A percentile compares a stretch with the other conserved stretches of the same genome.
Evolutionary conservation across 2,329 filamentous ascomycete species (phyloP).

Genomic region (Anisogramma anomala): DNA sequence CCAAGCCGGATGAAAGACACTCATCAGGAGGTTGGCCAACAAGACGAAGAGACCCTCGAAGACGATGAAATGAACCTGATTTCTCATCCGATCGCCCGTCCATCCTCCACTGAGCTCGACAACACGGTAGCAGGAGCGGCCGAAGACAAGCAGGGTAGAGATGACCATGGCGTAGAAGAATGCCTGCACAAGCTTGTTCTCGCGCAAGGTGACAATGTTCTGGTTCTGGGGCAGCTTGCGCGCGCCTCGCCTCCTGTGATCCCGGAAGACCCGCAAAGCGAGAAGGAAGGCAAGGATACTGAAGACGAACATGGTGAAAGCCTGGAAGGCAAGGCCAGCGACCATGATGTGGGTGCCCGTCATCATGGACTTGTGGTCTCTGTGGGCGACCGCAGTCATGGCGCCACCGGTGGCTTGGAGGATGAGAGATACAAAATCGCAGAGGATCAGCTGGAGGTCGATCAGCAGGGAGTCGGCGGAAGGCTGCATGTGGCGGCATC

Average conservation of each 20-base stretch:
- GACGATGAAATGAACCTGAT: constrained; percentile 44
- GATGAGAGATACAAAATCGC: constrained; percentile 48
- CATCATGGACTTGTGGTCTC: constrained; percentile 21
- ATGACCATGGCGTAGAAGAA: constrained; percentile 45
- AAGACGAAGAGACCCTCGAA: constrained; percentile 45
- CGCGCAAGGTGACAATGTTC: constrained; percentile 26
- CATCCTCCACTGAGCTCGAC: constrained; percentile 56
- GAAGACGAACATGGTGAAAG: constrained; percentile 45
- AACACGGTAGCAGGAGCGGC: constrained; percentile 53
- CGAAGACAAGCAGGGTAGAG: constrained; percentile 52
- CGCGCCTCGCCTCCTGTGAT: constrained; percentile 24
- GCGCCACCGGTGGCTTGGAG: constrained; percentile 51
- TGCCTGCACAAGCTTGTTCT: constrained; percentile 34
- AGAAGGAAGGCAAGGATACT: constrained; percentile 39
- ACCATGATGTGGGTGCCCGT: constrained; percentile 52
- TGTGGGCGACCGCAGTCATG: constrained; percentile 33
- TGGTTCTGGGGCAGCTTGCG: constrained; percentile 29
- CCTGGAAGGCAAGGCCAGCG: constrained; percentile 51
- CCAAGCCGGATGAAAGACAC: constrained; percentile 32
- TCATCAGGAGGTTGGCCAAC: constrained; percentile 33
- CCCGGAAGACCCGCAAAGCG: constrained; percentile 28
- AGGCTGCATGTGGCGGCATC: not conserved
- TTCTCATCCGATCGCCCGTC: constrained; percentile 43
- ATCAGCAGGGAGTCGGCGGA: not conserved
- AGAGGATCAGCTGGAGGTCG: constrained; percentile 44